Conservation (phyloP, 2,329 filamentous ascomycete species). For the Colletotrichum sp. region DNA sequence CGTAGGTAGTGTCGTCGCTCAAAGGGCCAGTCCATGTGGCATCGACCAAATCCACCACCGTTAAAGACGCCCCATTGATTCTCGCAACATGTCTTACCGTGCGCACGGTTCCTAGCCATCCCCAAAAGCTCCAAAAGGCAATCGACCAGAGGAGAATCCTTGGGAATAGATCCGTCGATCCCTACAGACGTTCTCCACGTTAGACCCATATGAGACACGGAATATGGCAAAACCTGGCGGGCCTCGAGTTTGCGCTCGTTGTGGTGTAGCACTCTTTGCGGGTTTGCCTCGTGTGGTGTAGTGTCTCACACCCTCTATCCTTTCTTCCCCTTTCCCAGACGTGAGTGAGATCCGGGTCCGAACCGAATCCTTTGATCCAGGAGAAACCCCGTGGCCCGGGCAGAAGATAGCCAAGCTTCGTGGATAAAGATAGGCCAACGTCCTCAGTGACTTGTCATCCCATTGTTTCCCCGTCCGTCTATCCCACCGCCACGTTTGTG, state of each 20-base stretch:
- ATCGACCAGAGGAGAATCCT: not conserved
- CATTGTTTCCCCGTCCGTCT: not conserved
- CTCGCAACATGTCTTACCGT: not conserved
- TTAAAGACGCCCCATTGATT: not conserved
- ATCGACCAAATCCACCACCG: not conserved
- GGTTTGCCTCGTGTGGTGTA: not conserved
- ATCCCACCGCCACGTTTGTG: not conserved
- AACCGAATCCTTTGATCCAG: not conserved
- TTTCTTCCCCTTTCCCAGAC: not conserved
- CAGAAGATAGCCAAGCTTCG: not conserved
- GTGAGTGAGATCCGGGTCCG: not conserved
- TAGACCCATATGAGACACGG: constrained; percentile 3
- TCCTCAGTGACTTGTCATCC: not conserved
- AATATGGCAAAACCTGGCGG: not conserved
- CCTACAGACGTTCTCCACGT: constrained; percentile 1
- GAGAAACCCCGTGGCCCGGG: not conserved
- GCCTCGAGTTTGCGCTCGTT: not conserved
- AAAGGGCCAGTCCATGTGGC: not conserved
- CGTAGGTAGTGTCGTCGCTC: not conserved
- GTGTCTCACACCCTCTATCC: not conserved
- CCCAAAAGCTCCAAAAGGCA: not conserved
- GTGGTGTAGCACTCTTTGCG: not conserved
- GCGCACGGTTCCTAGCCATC: constrained; percentile 5
- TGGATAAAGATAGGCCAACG: not conserved
- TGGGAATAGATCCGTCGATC: constrained; percentile 8